Evolutionary conservation across 352 stramenopile genomes (phyloP).

Genomic region (Globisporangium lucens): DNA sequence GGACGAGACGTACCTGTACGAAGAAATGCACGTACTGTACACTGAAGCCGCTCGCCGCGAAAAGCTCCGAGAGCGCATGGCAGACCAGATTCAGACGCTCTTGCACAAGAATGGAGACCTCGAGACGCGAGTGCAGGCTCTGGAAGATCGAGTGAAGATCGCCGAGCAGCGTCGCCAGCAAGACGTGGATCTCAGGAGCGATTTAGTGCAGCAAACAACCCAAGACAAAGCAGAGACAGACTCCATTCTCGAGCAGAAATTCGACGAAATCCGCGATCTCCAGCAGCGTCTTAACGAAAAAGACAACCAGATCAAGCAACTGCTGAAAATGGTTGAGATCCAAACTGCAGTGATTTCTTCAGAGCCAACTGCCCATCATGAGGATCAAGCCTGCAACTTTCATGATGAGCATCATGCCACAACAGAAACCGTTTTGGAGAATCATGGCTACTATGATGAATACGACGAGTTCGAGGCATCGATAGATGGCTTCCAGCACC

Average conservation of each 20-base stretch:
- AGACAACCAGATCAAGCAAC: constrained; percentile 7
- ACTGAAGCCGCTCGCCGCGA: constrained; percentile 17
- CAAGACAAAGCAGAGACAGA: not conserved
- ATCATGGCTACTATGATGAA: not conserved
- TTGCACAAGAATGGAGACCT: constrained; percentile 15
- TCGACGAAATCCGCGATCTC: not conserved
- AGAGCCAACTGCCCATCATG: not conserved
- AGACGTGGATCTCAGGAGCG: not conserved
- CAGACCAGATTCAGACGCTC: constrained; percentile 12
- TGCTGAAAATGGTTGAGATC: constrained; percentile 10
- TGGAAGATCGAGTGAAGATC: not conserved
- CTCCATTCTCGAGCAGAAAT: not conserved
- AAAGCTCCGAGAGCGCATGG: constrained; percentile 4
- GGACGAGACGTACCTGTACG: constrained; percentile 22
- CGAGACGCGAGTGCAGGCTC: not conserved
- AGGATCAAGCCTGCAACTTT: not conserved
- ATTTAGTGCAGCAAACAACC: not conserved
- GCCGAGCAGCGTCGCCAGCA: not conserved
- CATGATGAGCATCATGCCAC: not conserved
- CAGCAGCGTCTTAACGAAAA: constrained; percentile 5
- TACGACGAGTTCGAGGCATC: constrained; percentile 12
- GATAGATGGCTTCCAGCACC: not conserved
- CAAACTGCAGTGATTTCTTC: constrained; percentile 9
- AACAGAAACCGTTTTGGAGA: no score
- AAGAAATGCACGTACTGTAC: constrained; percentile 33